Evolutionary conservation across 2,329 filamentous ascomycete genomes (phyloP).

Genomic region (Phialophora verrucosa): DNA sequence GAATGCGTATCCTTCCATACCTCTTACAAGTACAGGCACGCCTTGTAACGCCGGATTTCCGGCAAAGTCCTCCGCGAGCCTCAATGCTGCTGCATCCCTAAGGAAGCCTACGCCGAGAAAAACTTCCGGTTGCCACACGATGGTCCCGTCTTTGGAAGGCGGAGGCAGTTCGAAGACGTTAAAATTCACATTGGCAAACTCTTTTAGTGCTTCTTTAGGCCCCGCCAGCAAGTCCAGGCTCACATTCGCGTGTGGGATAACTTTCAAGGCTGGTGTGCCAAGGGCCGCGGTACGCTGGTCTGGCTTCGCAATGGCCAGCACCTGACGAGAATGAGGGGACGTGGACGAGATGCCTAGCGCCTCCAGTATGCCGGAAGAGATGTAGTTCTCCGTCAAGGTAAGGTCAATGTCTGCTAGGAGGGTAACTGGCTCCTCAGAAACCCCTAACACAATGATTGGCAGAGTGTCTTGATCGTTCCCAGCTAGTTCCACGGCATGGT

Average conservation of each 20-base stretch:
- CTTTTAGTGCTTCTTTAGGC: conserved; percentile 5
- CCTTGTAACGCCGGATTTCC: conserved; percentile 11
- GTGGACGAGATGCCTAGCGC: conserved; percentile 14
- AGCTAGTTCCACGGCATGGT: conserved; percentile 17
- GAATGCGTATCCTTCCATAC: background rate
- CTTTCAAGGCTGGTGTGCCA: conserved; percentile 5
- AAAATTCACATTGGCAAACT: conserved; percentile 12
- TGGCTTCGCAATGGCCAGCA: conserved; percentile 3
- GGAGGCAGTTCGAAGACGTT: conserved; percentile 24
- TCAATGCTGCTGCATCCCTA: conserved; percentile 9
- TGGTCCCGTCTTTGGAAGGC: background rate
- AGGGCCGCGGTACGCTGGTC: conserved; percentile 15
- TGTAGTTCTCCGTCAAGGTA: conserved; percentile 23
- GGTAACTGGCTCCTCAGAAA: conserved; percentile 12
- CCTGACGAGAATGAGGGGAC: background rate
- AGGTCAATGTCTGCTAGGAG: conserved; percentile 26
- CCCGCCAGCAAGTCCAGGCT: conserved; percentile 14
- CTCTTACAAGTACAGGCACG: conserved; percentile 9
- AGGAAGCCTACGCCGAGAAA: conserved; percentile 22
- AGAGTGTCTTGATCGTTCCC: conserved; percentile 23
- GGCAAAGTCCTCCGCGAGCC: conserved; percentile 13
- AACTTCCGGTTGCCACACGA: conserved; percentile 19
- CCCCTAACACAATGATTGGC: conserved; percentile 12
- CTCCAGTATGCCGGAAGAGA: conserved; percentile 15
- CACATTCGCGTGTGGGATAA: conserved; percentile 14